phyloP scores from a whole-genome alignment of 495 filamentous ascomycete species.

The Durotheca rogersii region DNA sequence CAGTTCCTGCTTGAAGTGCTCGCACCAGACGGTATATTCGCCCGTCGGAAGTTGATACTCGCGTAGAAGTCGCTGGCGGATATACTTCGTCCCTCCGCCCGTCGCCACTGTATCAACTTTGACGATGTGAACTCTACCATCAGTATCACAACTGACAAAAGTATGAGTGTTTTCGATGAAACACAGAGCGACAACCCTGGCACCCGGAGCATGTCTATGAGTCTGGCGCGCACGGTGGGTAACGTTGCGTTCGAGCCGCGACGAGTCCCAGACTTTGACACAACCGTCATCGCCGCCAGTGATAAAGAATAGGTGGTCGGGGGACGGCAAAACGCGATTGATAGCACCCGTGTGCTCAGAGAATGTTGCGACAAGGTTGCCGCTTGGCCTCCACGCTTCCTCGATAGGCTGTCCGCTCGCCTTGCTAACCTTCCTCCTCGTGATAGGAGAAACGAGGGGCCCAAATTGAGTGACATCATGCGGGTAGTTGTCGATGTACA shows the following conservation, averaged over 20 bases:
- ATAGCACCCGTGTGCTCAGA: conserved; percentile 82
- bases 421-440: conserved; percentile 61
- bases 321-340: conserved; percentile 77
- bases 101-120: conserved; percentile 73
- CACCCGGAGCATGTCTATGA: conserved; percentile 66
- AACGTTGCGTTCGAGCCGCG: conserved; percentile 83
- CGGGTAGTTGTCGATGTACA: conserved; percentile 90
- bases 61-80: conserved; percentile 71
- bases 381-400: conserved; percentile 79
- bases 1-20: conserved; percentile 82
- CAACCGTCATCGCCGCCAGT: conserved; percentile 90
- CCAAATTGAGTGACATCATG: conserved; percentile 77
- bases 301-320: conserved; percentile 93
- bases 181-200: conserved; percentile 74
- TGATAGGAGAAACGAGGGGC: conserved; percentile 72
- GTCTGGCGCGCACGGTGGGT: conserved; percentile 86
- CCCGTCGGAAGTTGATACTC: conserved; percentile 73
- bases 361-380: conserved; percentile 80
- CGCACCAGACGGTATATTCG: conserved; percentile 86
- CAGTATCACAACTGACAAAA: conserved; percentile 84
- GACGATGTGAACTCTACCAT: conserved; percentile 88
- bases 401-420: conserved; percentile 45
- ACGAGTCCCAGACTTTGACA: conserved; percentile 92
- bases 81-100: conserved; percentile 65
- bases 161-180: conserved; percentile 95